A percentile compares a stretch with the other conserved stretches of the same genome.
phyloP scores from a whole-genome alignment of 495 filamentous ascomycete species.

The Immersiella caudata region DNA sequence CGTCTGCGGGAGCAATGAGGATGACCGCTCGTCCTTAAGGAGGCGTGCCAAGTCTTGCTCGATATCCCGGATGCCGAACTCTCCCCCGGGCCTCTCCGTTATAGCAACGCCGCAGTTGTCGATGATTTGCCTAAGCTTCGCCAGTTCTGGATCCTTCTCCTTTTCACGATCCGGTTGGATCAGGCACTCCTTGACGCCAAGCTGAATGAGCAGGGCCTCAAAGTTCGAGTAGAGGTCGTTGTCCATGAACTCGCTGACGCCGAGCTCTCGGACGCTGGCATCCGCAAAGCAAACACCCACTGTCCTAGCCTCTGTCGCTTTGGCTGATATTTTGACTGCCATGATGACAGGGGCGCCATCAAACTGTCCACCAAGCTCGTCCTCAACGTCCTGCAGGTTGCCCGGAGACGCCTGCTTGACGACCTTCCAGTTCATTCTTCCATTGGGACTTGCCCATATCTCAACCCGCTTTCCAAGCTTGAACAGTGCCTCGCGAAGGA shows the following conservation, averaged over 20 bases:
- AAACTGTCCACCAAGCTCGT: slow-evolving; percentile 85
- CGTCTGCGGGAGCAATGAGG: slow-evolving; percentile 79
- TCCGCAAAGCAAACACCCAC: slow-evolving; percentile 98
- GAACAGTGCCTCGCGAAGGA: slow-evolving; percentile 92
- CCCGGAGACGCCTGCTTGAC: slow-evolving; percentile 91
- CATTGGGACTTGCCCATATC: slow-evolving; percentile 75
- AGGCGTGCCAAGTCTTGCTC: slow-evolving; percentile 91
- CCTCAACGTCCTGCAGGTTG: slow-evolving; percentile 96
- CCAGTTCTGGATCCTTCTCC: slow-evolving; percentile 84
- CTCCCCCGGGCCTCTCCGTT: slow-evolving; percentile 70
- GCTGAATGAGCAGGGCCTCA: slow-evolving; percentile 92
- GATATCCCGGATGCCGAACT: slow-evolving; percentile 91
- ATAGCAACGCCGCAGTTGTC: slow-evolving; percentile 90
- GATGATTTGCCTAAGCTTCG: slow-evolving; percentile 83
- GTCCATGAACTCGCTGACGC: slow-evolving; percentile 96
- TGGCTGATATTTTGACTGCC: slow-evolving; percentile 88
- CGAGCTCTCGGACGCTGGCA: slow-evolving; percentile 92
- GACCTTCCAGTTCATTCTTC: slow-evolving; percentile 87
- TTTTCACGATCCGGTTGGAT: slow-evolving; percentile 70
- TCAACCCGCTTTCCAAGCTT: slow-evolving; percentile 87
- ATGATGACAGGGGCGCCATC: slow-evolving; percentile 92
- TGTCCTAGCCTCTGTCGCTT: slow-evolving; percentile 78
- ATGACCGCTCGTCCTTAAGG: slow-evolving; percentile 79
- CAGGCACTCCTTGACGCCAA: slow-evolving; percentile 93
- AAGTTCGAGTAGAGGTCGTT: slow-evolving; percentile 99